Conservation (phyloP, 2,329 filamentous ascomycete species). For the Colletotrichum chlorophyti region DNA sequence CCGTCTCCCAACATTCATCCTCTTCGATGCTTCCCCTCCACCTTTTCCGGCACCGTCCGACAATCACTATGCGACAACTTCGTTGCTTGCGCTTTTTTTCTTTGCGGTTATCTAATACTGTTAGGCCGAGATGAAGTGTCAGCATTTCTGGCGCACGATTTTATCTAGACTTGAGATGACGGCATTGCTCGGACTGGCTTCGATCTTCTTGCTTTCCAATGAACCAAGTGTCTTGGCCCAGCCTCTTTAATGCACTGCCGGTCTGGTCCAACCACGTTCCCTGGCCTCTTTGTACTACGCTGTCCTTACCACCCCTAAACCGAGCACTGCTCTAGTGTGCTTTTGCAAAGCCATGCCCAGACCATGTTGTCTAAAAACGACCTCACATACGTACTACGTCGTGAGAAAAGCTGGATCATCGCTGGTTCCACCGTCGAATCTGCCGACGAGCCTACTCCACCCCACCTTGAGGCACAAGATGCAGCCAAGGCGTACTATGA, state of each 20-base stretch:
- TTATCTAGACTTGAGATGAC: constrained; percentile 8
- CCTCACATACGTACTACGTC: too few species aligned
- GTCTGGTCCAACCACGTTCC: constrained; percentile 9
- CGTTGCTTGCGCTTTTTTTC: not conserved
- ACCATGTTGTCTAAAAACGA: constrained; percentile 17
- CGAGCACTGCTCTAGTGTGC: not conserved
- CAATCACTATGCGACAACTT: constrained; percentile 1
- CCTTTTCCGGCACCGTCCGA: too few species aligned
- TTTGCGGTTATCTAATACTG: constrained; percentile 4
- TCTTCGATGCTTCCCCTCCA: too few species aligned
- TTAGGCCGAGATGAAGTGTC: not conserved
- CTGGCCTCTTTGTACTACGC: not conserved
- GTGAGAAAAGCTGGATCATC: not conserved
- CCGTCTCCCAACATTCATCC: not conserved
- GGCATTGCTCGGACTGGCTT: not conserved
- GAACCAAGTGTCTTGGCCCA: too few species aligned
- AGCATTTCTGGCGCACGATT: not conserved
- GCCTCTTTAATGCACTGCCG: constrained; percentile 19
- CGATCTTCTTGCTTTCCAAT: too few species aligned
- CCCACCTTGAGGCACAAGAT: constrained; percentile 11
- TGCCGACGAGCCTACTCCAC: too few species aligned
- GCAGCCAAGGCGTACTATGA: constrained; percentile 20
- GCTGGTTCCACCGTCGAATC: not conserved
- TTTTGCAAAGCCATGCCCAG: not conserved
- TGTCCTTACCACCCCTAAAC: not conserved